Percentiles rank a stretch among this genome's conserved stretches.
These are phyloP conservation scores for Akebia trifoliata DNA, from an alignment of 164 flowering plant species.

Conservation along the genomic window DNA sequence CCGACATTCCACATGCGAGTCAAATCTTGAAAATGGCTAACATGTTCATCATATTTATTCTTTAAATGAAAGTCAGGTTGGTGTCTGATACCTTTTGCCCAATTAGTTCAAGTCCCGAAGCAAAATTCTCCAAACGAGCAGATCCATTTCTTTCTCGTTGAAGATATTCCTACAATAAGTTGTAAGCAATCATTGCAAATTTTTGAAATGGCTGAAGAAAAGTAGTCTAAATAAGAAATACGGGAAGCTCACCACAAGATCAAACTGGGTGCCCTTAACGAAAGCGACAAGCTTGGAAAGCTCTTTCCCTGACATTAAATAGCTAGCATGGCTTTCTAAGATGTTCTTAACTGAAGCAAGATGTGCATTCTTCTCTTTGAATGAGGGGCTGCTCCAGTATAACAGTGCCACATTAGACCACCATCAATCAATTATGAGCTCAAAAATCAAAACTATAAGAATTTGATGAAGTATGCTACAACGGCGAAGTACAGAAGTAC, in stretches of 20 bases:
- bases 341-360: slow-evolving; percentile 87
- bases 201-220: neutral
- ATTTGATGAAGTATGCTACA: neutral
- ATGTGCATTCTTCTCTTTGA: slow-evolving; percentile 88
- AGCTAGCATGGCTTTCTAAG: slow-evolving; percentile 95
- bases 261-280: slow-evolving; percentile 99
- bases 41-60: neutral
- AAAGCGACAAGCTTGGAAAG: slow-evolving; percentile 96
- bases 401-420: slow-evolving; percentile 2
- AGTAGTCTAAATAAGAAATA: neutral
- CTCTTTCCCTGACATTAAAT: slow-evolving; percentile 94
- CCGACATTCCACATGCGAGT: neutral
- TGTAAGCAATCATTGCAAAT: slow-evolving; percentile 7
- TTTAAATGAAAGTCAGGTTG: neutral
- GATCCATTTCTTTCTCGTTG: slow-evolving; percentile 82
- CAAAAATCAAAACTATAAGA: neutral
- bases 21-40: too few relatives aligned
- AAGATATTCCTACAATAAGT: slow-evolving; percentile 73
- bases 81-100: slow-evolving; percentile 66
- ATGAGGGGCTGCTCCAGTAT: slow-evolving; percentile 45
- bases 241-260: slow-evolving; percentile 63
- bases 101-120: slow-evolving; percentile 89
- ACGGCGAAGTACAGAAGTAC: too few relatives aligned
- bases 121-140: slow-evolving; percentile 93
- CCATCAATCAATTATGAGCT: slow-evolving; percentile 3